Percentiles rank a stretch among this genome's conserved stretches.
phyloP scores from a whole-genome alignment of 1,284 basidiomycete species.

The Ustilago curta region DNA sequence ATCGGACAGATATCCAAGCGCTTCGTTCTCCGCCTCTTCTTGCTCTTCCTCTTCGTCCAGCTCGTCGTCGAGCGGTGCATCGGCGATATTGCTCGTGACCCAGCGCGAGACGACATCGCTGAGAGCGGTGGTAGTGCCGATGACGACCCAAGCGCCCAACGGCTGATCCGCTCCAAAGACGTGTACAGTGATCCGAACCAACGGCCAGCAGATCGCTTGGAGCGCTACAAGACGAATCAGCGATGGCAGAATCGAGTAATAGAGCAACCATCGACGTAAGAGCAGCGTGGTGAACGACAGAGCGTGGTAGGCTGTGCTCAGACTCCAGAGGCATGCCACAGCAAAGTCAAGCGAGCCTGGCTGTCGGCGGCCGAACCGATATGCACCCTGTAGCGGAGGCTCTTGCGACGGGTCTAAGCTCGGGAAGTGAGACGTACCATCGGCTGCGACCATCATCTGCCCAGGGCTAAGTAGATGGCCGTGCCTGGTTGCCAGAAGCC shows the following conservation, averaged over 20 bases:
- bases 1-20: conserved; percentile 30
- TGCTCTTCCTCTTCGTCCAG: conserved; percentile 36
- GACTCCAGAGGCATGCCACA: conserved; percentile 65
- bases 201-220: conserved; percentile 87
- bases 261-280: conserved; percentile 81
- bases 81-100: conserved; percentile 68
- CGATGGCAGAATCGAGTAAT: conserved; percentile 82
- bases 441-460: conserved; percentile 16
- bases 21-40: conserved; percentile 25
- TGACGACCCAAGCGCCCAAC: conserved; percentile 80
- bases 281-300: conserved; percentile 82
- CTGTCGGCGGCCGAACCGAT: conserved; percentile 32
- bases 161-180: conserved; percentile 78
- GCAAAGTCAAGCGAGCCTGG: conserved; percentile 56
- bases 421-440: conserved; percentile 33
- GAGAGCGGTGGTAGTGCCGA: conserved; percentile 79
- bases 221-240: conserved; percentile 84
- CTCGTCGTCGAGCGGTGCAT: conserved; percentile 51
- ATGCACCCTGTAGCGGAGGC: conserved; percentile 2
- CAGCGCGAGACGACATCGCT: conserved; percentile 65
- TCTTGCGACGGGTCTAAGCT: conserved; percentile 10
- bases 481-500: conserved; percentile 15
- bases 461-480: conserved; percentile 45
- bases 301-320: conserved; percentile 84
- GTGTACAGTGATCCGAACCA: conserved; percentile 80